phyloP scores from a whole-genome alignment of 2,329 filamentous ascomycete species.

The Fragosphaeria purpurea region DNA sequence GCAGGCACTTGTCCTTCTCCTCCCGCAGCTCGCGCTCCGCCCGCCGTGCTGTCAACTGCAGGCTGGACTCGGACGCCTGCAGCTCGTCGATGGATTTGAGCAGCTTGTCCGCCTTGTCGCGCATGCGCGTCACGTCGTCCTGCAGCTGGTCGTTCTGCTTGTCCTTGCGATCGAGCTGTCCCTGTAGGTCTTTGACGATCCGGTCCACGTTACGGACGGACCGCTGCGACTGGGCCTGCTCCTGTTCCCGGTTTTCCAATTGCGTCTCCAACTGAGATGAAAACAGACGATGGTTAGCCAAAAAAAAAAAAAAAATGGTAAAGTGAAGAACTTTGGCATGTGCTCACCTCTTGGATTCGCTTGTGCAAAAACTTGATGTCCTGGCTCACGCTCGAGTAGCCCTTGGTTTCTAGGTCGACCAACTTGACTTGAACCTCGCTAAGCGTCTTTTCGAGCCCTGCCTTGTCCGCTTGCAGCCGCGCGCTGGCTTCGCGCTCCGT shows the following conservation, averaged over 20 bases:
- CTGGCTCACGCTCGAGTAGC: constrained; percentile 86
- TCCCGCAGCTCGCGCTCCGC: constrained; percentile 85
- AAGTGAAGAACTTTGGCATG: constrained; percentile 2
- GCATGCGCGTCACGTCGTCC: constrained; percentile 75
- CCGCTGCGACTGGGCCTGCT: constrained; percentile 70
- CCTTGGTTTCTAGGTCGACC: constrained; percentile 93
- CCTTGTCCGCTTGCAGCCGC: constrained; percentile 82
- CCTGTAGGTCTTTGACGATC: constrained; percentile 83
- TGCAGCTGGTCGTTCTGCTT: constrained; percentile 72
- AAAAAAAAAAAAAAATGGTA: not conserved
- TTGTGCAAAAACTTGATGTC: constrained; percentile 93
- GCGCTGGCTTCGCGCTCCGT: constrained; percentile 74
- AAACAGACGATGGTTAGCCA: not conserved
- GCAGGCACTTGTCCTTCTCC: constrained; percentile 70
- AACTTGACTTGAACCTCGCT: constrained; percentile 85
- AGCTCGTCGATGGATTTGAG: constrained; percentile 89
- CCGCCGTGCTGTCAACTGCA: constrained; percentile 71
- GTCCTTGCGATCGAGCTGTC: constrained; percentile 85
- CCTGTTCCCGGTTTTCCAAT: constrained; percentile 71
- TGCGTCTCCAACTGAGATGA: constrained; percentile 67
- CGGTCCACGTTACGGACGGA: constrained; percentile 89
- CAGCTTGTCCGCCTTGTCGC: constrained; percentile 84
- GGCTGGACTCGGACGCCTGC: constrained; percentile 73
- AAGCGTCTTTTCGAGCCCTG: constrained; percentile 74
- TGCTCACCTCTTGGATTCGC: constrained; percentile 81